These are phyloP conservation scores for Ettlia oleoabundans DNA, from an alignment of 139 green algal genomes.

Conservation along the genomic window DNA sequence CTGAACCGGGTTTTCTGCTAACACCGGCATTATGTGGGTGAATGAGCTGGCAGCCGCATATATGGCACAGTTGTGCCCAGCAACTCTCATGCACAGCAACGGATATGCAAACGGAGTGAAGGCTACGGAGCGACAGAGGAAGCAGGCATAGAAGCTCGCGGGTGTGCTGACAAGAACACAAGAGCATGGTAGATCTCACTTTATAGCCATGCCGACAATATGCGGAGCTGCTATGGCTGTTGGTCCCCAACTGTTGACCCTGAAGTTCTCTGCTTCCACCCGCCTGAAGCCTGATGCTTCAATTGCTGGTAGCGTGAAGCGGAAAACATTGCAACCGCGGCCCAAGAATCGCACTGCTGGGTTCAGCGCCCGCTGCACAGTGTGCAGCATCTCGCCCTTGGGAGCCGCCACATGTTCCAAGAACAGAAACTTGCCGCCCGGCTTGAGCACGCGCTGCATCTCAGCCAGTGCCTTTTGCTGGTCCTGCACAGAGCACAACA, in stretches of 20 bases:
- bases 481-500: constrained; percentile 13
- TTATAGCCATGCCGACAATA: background rate
- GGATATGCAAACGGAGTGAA: too few relatives aligned
- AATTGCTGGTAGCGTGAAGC: background rate
- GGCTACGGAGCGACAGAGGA: too few relatives aligned
- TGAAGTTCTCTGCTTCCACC: constrained; percentile 2
- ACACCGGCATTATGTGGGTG: too few relatives aligned
- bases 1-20: too few relatives aligned
- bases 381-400: background rate
- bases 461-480: background rate
- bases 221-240: background rate
- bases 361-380: background rate
- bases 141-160: background rate
- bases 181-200: too few relatives aligned
- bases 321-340: background rate
- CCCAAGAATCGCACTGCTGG: background rate
- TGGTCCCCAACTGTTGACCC: background rate
- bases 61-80: too few relatives aligned
- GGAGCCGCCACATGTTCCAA: constrained; percentile 17
- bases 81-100: too few relatives aligned
- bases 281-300: background rate
- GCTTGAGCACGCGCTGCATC: background rate
- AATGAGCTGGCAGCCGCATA: too few relatives aligned
- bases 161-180: too few relatives aligned
- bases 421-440: background rate